Evolutionary conservation across 179 eudicot genomes (phyloP).

Genomic region (Spergularia azorica): DNA sequence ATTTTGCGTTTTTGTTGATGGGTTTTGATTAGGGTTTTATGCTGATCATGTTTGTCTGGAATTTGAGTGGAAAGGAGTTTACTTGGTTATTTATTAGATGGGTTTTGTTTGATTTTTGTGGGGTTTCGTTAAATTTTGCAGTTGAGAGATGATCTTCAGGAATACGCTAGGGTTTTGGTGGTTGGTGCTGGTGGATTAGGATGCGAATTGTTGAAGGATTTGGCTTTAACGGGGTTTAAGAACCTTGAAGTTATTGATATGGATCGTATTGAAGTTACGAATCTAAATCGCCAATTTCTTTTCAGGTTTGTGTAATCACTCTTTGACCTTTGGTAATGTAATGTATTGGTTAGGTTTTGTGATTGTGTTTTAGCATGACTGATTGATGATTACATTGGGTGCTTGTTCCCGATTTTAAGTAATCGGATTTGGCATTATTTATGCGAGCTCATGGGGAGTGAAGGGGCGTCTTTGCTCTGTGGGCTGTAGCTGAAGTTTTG

Average conservation of each 20-base stretch:
- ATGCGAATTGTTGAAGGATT: slow-evolving; percentile 86
- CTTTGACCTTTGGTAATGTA: neutral
- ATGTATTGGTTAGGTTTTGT: neutral
- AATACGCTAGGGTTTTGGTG: slow-evolving; percentile 68
- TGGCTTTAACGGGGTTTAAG: slow-evolving; percentile 84
- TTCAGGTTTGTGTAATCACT: slow-evolving; percentile 57
- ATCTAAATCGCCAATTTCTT: slow-evolving; percentile 93
- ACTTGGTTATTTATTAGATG: neutral
- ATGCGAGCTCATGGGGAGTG: too few species aligned
- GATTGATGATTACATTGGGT: neutral
- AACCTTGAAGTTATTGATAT: slow-evolving; percentile 95
- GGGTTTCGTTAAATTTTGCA: slow-evolving; percentile 31
- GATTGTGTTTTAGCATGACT: neutral
- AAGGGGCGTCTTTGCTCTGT: too few species aligned
- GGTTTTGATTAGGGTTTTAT: too few species aligned
- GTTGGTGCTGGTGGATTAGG: slow-evolving; percentile 99
- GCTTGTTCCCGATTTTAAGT: too few species aligned
- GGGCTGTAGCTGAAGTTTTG: too few species aligned
- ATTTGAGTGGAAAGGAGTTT: neutral
- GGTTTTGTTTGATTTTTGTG: slow-evolving; percentile 19
- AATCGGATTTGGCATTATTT: too few species aligned
- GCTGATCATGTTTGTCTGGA: too few species aligned
- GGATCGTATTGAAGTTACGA: slow-evolving; percentile 92
- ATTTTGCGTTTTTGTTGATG: too few species aligned
- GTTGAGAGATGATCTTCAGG: slow-evolving; percentile 79